These are phyloP conservation scores for Trypanosoma scelopori DNA, from an alignment of 208 protist species.

Conservation along the genomic window DNA sequence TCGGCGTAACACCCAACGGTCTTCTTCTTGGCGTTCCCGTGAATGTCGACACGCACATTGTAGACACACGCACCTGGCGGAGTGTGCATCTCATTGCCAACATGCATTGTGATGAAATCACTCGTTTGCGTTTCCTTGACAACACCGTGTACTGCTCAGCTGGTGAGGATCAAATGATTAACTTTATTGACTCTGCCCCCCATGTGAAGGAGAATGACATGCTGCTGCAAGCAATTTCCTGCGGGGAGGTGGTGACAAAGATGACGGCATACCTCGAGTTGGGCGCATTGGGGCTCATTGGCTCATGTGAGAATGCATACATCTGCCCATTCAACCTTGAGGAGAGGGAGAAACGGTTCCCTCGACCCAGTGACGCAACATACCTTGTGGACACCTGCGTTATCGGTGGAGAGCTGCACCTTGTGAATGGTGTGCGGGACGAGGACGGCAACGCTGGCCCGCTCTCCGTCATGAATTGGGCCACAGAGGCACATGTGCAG, in stretches of 20 bases:
- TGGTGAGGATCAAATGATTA: constrained; percentile 89
- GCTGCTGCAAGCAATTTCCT: constrained; percentile 65
- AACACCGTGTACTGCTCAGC: constrained; percentile 68
- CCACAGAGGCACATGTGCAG: constrained; percentile 17
- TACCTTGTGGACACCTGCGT: constrained; percentile 83
- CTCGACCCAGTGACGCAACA: constrained; percentile 48
- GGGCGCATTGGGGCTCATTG: constrained; percentile 47
- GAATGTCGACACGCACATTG: constrained; percentile 55
- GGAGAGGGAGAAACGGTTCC: constrained; percentile 41
- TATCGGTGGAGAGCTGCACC: constrained; percentile 41
- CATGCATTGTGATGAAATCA: constrained; percentile 85
- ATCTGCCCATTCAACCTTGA: constrained; percentile 65
- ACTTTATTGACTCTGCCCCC: constrained; percentile 54
- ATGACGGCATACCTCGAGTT: constrained; percentile 66
- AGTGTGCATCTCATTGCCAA: constrained; percentile 42
- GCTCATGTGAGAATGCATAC: constrained; percentile 86
- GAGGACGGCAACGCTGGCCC: constrained; percentile 73
- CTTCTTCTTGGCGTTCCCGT: constrained; percentile 46
- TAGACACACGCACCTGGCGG: constrained; percentile 68
- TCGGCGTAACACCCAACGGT: constrained; percentile 51
- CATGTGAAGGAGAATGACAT: constrained; percentile 73
- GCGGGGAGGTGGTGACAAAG: constrained; percentile 72
- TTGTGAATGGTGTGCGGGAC: constrained; percentile 65
- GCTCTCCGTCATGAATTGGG: constrained; percentile 52
- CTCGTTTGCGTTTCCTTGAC: constrained; percentile 68